Percentiles rank a stretch among this genome's conserved stretches.
phyloP scores from a whole-genome alignment of 2,329 filamentous ascomycete genomes.

The Lasiodiplodia sp. region DNA sequence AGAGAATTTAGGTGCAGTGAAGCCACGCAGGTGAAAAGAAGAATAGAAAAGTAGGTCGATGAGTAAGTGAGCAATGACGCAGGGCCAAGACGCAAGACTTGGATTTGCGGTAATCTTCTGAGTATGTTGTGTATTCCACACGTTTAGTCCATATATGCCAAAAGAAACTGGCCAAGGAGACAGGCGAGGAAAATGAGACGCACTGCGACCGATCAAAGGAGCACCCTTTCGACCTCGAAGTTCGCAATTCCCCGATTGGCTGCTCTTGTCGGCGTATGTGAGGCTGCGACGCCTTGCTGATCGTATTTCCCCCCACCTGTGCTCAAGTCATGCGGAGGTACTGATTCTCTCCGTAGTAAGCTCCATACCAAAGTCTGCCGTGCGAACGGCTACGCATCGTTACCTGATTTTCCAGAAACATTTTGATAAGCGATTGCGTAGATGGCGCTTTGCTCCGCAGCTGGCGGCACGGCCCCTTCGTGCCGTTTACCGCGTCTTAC shows the following conservation, averaged over 20 bases:
- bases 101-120: background rate
- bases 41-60: background rate
- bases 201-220: background rate
- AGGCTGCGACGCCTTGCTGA: background rate
- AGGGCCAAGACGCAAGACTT: no score
- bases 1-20: background rate
- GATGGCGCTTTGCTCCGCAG: background rate
- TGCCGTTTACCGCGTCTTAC: background rate
- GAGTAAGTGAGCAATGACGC: no score
- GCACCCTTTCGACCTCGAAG: background rate
- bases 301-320: background rate
- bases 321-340: background rate
- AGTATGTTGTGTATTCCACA: background rate
- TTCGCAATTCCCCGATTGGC: background rate
- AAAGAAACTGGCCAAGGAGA: background rate
- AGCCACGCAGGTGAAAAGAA: background rate
- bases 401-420: background rate
- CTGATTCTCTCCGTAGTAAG: background rate
- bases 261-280: background rate
- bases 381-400: background rate
- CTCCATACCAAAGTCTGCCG: background rate
- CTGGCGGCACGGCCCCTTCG: background rate
- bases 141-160: no score
- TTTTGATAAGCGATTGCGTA: background rate
- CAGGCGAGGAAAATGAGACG: background rate